These are phyloP conservation scores for Leccinum fibrillosum DNA, from an alignment of 768 basidiomycete genomes.

Conservation along the genomic window DNA sequence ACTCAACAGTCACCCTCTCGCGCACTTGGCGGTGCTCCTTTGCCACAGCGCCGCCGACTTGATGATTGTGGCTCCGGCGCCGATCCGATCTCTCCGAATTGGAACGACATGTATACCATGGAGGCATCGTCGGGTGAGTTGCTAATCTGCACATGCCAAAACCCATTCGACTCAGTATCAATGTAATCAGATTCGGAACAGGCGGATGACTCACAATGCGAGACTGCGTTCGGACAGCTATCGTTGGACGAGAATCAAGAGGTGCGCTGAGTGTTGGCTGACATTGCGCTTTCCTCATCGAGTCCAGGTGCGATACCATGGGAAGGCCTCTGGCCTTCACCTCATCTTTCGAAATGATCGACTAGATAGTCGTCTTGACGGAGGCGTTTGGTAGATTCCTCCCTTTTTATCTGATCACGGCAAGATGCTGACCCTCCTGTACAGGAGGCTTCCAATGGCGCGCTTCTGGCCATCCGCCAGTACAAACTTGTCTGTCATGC, in stretches of 20 bases:
- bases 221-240: constrained; percentile 63
- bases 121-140: constrained; percentile 36
- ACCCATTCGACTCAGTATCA: constrained; percentile 18
- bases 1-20: constrained; percentile 20
- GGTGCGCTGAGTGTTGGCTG: constrained; percentile 33
- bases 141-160: background rate
- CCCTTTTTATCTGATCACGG: background rate
- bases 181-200: constrained; percentile 32
- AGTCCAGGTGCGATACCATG: constrained; percentile 79
- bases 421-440: constrained; percentile 14
- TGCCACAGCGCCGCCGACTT: constrained; percentile 48
- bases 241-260: constrained; percentile 77
- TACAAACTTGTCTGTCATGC: constrained; percentile 34
- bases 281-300: constrained; percentile 10
- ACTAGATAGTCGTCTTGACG: constrained; percentile 63
- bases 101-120: constrained; percentile 61
- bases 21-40: constrained; percentile 33
- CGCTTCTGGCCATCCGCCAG: constrained; percentile 67
- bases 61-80: constrained; percentile 17
- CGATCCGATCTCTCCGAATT: constrained; percentile 37
- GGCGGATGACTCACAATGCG: constrained; percentile 38
- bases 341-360: constrained; percentile 65
- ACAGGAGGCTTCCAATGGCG: constrained; percentile 70
- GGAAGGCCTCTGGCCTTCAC: constrained; percentile 72
- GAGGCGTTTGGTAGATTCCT: constrained; percentile 58